phyloP scores from a whole-genome alignment of 2,329 filamentous ascomycete species.

The Cladosporium sphaerospermum region DNA sequence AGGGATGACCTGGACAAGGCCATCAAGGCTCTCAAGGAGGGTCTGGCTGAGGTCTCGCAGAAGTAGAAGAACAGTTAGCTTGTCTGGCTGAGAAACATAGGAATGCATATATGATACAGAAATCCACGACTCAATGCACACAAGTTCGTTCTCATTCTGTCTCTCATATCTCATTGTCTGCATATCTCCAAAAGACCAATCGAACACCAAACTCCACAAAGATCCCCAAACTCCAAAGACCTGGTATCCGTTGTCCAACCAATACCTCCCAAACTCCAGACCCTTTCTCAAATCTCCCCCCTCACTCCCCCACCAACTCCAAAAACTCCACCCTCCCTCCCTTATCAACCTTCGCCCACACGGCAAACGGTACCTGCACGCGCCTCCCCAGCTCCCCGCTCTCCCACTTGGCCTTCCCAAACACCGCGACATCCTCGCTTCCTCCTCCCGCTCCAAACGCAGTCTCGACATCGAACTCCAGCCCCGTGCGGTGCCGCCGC shows the following conservation, averaged over 20 bases:
- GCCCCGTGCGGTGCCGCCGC: neutral
- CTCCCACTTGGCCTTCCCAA: constrained; percentile 5
- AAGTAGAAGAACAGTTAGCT: neutral
- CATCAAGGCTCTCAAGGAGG: constrained; percentile 67
- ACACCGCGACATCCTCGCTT: neutral
- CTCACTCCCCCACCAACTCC: constrained; percentile 7
- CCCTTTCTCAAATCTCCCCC: neutral
- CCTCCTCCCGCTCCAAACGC: neutral
- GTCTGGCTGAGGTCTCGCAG: constrained; percentile 55
- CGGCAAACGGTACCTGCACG: constrained; percentile 4
- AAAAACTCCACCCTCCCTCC: constrained; percentile 6
- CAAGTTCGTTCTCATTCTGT: too few relatives aligned
- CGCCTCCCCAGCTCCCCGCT: neutral
- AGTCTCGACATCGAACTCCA: constrained; percentile 4
- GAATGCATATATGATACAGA: too few relatives aligned
- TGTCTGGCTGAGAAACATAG: too few relatives aligned
- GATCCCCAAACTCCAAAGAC: neutral
- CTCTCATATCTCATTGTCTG: too few relatives aligned
- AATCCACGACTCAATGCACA: too few relatives aligned
- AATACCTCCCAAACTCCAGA: neutral
- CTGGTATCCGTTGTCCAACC: neutral
- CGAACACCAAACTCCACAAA: neutral
- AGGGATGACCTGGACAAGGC: constrained; percentile 80
- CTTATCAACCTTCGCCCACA: constrained; percentile 6
- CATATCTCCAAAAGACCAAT: too few relatives aligned